Evolutionary conservation across 2,329 filamentous ascomycete genomes (phyloP).

Genomic region (Alternaria novae-zelandiae): DNA sequence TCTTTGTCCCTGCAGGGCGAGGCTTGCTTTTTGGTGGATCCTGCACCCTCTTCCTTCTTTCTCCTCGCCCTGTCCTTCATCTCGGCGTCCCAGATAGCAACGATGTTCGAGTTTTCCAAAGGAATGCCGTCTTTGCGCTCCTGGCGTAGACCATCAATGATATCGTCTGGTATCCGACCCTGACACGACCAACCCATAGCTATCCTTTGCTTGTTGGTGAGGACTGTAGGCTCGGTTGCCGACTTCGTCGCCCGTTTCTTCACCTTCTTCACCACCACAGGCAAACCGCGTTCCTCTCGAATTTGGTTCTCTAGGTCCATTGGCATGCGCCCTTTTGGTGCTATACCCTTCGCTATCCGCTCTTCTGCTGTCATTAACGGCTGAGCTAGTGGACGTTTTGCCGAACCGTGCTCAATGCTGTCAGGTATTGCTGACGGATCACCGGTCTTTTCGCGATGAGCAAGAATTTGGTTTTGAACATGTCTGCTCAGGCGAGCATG

Average conservation of each 20-base stretch:
- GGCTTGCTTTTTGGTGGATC: not conserved
- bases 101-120: constrained; percentile 25
- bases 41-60: not conserved
- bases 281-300: constrained; percentile 30
- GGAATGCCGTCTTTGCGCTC: constrained; percentile 26
- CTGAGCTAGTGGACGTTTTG: constrained; percentile 5
- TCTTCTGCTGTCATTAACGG: constrained; percentile 39
- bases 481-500: constrained; percentile 33
- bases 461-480: constrained; percentile 34
- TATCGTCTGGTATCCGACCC: constrained; percentile 31
- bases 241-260: constrained; percentile 23
- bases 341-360: constrained; percentile 32
- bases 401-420: constrained; percentile 14
- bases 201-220: constrained; percentile 35
- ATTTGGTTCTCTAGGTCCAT: constrained; percentile 31
- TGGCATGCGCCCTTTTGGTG: constrained; percentile 32
- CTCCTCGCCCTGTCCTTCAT: constrained; percentile 7
- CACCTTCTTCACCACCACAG: constrained; percentile 15
- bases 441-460: constrained; percentile 31
- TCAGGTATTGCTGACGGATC: constrained; percentile 31
- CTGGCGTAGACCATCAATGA: constrained; percentile 33
- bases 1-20: not conserved
- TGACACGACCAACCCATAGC: constrained; percentile 31
- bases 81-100: constrained; percentile 12
- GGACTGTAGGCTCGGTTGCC: constrained; percentile 24